Conservation (phyloP, 352 stramenopile species). For the Globisporangium splendens region DNA sequence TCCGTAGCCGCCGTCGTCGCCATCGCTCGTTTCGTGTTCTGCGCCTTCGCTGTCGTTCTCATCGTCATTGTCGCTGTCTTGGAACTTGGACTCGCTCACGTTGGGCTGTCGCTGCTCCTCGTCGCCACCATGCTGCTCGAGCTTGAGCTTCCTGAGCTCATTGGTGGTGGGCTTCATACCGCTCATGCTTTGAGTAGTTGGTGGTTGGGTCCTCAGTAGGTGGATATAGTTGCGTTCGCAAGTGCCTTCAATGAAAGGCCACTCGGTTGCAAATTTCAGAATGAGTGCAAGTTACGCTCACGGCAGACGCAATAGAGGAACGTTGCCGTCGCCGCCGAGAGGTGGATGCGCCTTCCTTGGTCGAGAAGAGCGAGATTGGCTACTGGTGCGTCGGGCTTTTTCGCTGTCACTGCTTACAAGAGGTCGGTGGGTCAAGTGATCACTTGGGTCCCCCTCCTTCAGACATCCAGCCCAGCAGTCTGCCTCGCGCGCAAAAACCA, state of each 20-base stretch:
- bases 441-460: background rate
- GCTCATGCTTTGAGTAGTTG: background rate
- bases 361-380: background rate
- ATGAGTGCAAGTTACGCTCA: too few species aligned
- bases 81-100: constrained; percentile 3
- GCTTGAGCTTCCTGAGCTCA: constrained; percentile 7
- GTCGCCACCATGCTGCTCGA: background rate
- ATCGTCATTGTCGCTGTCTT: constrained; percentile 1
- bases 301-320: background rate
- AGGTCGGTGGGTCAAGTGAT: too few species aligned
- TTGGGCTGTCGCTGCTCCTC: constrained; percentile 4
- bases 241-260: background rate
- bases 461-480: background rate
- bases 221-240: constrained; percentile 10
- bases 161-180: background rate
- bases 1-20: constrained; percentile 6
- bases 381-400: background rate
- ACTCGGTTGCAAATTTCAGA: constrained; percentile 6
- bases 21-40: constrained; percentile 8
- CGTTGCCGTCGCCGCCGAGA: too few species aligned
- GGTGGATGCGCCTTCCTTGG: background rate
- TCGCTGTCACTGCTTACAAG: too few species aligned
- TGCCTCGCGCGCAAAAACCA: background rate
- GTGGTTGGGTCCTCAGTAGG: background rate
- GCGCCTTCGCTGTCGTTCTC: background rate